These are phyloP conservation scores for Xerocomellus chrysenteron DNA, from an alignment of 768 basidiomycete species.

Conservation along the genomic window DNA sequence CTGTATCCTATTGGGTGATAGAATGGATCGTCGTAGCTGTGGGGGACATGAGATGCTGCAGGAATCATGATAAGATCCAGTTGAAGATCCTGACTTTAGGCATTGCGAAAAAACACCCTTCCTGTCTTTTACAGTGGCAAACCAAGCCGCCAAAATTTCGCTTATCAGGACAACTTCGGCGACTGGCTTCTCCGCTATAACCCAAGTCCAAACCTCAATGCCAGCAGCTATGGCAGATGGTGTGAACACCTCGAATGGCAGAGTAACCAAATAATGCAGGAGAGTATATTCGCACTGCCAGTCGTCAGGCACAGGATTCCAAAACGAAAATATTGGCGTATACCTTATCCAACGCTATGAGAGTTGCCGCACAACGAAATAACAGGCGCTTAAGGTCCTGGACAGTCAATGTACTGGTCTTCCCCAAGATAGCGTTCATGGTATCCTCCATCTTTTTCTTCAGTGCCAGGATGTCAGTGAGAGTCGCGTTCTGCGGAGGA, in stretches of 20 bases:
- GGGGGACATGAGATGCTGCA: constrained; percentile 5
- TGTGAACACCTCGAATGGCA: constrained; percentile 89
- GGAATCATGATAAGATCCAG: neutral
- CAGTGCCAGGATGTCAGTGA: constrained; percentile 61
- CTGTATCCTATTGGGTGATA: constrained; percentile 81
- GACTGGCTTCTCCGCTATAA: constrained; percentile 80
- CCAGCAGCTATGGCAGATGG: constrained; percentile 84
- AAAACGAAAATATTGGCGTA: neutral
- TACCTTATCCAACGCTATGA: constrained; percentile 71
- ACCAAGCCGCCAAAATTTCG: constrained; percentile 88
- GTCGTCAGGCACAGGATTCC: constrained; percentile 1
- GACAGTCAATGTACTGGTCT: constrained; percentile 71
- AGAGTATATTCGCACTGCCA: constrained; percentile 82
- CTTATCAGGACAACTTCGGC: constrained; percentile 82
- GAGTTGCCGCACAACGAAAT: constrained; percentile 80
- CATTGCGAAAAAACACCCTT: constrained; percentile 82
- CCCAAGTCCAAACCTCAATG: constrained; percentile 96
- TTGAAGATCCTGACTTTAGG: constrained; percentile 62
- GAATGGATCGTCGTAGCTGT: constrained; percentile 87
- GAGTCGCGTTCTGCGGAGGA: constrained; percentile 59
- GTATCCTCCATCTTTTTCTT: constrained; percentile 66
- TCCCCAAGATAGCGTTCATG: constrained; percentile 64
- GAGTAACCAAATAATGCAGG: constrained; percentile 78
- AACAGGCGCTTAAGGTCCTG: constrained; percentile 83
- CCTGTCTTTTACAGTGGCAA: constrained; percentile 69